Evolutionary conservation across 2,329 filamentous ascomycete genomes (phyloP).

Genomic region (Sordariomycetes sp.): DNA sequence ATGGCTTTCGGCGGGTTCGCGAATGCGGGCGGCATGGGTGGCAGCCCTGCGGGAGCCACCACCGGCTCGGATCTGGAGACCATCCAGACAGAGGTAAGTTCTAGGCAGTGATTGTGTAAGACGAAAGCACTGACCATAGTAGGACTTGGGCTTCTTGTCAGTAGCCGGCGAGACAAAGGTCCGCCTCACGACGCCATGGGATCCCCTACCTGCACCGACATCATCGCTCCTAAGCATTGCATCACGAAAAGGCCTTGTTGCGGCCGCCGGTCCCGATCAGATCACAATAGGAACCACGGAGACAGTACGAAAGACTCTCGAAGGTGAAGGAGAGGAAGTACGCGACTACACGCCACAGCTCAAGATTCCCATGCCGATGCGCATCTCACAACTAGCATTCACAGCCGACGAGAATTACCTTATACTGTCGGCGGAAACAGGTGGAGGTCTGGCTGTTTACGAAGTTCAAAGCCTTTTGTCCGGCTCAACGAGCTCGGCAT

Average conservation of each 20-base stretch:
- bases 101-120: conserved; percentile 4
- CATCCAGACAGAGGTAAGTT: conserved; percentile 69
- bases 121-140: background rate
- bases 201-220: conserved; percentile 62
- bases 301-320: conserved; percentile 67
- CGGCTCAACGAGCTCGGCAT: conserved; percentile 56
- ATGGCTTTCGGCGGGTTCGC: conserved; percentile 58
- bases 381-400: conserved; percentile 83
- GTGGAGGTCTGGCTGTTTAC: conserved; percentile 77
- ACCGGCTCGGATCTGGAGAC: conserved; percentile 52
- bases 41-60: conserved; percentile 27
- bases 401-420: conserved; percentile 82
- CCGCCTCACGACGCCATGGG: conserved; percentile 72
- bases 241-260: conserved; percentile 69
- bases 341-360: conserved; percentile 66
- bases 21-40: conserved; percentile 34
- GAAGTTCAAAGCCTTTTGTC: conserved; percentile 60
- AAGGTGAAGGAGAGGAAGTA: conserved; percentile 49
- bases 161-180: conserved; percentile 75
- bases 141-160: conserved; percentile 73
- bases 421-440: conserved; percentile 71
- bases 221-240: conserved; percentile 81
- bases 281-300: conserved; percentile 72
- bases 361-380: conserved; percentile 61
- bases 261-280: conserved; percentile 75